These are phyloP conservation scores for Scopulariopsis brevicaulis DNA, from an alignment of 2,329 filamentous ascomycete genomes.

Conservation along the genomic window DNA sequence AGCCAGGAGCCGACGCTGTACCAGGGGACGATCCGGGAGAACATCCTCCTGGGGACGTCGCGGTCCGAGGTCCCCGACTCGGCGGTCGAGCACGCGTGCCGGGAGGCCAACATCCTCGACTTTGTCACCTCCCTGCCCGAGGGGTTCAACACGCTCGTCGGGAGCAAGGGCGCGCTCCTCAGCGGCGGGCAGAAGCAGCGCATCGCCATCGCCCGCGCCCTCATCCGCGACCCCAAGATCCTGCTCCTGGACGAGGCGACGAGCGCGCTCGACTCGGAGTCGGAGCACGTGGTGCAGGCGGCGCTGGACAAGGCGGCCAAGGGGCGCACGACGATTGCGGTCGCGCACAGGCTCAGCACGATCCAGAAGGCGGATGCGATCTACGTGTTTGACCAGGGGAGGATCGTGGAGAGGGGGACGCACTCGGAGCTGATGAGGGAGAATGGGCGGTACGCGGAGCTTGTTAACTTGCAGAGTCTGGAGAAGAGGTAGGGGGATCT, in stretches of 20 bases:
- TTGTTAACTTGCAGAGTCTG: conserved; percentile 71
- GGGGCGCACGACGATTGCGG: conserved; percentile 83
- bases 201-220: conserved; percentile 81
- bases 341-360: conserved; percentile 83
- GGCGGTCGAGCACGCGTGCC: conserved; percentile 66
- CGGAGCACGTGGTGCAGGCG: conserved; percentile 69
- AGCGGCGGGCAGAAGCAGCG: conserved; percentile 93
- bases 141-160: conserved; percentile 76
- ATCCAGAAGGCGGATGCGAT: conserved; percentile 94
- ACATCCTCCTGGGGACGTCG: conserved; percentile 70
- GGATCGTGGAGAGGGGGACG: conserved; percentile 73
- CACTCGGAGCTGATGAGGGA: conserved; percentile 61
- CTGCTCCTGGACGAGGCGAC: conserved; percentile 77
- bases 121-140: conserved; percentile 81
- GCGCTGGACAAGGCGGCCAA: conserved; percentile 73
- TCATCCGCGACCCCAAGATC: conserved; percentile 84
- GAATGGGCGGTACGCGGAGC: conserved; percentile 63
- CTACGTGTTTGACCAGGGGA: conserved; percentile 89
- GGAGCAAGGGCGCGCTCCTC: conserved; percentile 74
- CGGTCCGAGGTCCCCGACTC: conserved; percentile 58
- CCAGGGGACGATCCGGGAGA: conserved; percentile 83
- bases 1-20: conserved; percentile 93
- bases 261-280: conserved; percentile 63
- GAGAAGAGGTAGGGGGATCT: conserved; percentile 16
- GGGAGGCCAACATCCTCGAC: conserved; percentile 85